These are phyloP conservation scores for Lactarius quietus DNA, from an alignment of 768 basidiomycete species.

Conservation along the genomic window DNA sequence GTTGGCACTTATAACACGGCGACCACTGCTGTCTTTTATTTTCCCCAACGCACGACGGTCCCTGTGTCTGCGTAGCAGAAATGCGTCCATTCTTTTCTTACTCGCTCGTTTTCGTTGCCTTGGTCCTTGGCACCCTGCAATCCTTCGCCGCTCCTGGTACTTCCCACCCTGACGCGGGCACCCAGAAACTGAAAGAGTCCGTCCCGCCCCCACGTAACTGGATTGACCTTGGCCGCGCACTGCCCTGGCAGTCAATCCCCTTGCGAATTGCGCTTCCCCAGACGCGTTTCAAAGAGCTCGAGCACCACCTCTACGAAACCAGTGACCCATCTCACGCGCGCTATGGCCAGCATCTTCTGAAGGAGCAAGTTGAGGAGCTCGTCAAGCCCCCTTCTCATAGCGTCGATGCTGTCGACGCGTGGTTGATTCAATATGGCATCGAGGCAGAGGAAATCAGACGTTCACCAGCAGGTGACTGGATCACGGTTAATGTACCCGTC, in stretches of 20 bases:
- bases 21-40: not conserved
- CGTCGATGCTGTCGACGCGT: conserved; percentile 51
- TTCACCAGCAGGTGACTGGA: conserved; percentile 69
- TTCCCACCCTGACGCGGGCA: not conserved
- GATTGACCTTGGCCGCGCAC: conserved; percentile 42
- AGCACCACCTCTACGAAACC: conserved; percentile 27
- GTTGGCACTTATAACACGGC: not conserved
- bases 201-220: conserved; percentile 46
- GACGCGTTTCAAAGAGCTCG: conserved; percentile 27
- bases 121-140: conserved; percentile 3
- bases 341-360: conserved; percentile 48
- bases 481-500: conserved; percentile 56
- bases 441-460: conserved; percentile 42
- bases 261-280: conserved; percentile 40
- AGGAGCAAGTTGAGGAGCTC: conserved; percentile 59
- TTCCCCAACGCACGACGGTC: not conserved
- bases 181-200: conserved; percentile 18
- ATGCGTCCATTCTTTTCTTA: conserved; percentile 19
- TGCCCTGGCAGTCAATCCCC: conserved; percentile 44
- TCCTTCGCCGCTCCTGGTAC: conserved; percentile 1
- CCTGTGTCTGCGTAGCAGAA: not conserved
- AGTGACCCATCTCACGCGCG: conserved; percentile 27
- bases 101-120: not conserved
- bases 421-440: conserved; percentile 58
- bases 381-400: conserved; percentile 56